Evolutionary conservation across 31 red algal species (phyloP).

Genomic region (Odonthalia washingtoniensis): DNA sequence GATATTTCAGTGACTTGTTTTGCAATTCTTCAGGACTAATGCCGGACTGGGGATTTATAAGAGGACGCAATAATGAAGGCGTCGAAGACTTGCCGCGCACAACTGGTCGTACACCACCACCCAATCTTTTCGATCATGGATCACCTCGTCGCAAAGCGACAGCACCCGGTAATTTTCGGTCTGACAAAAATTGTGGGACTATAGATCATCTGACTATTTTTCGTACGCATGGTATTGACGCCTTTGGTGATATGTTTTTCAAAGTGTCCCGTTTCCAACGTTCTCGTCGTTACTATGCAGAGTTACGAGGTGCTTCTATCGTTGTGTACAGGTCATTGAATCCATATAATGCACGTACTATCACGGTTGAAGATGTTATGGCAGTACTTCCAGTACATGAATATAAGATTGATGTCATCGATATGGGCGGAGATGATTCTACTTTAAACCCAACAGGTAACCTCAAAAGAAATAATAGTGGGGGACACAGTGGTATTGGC

Average conservation of each 20-base stretch:
- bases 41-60: not conserved
- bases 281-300: slow-evolving; percentile 54
- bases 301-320: slow-evolving; percentile 60
- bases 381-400: slow-evolving; percentile 43
- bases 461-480: too few species aligned
- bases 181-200: not conserved
- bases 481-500: too few species aligned
- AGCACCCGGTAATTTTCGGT: not conserved
- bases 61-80: not conserved
- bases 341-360: not conserved
- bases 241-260: slow-evolving; percentile 51
- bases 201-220: slow-evolving; percentile 48
- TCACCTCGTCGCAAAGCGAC: not conserved
- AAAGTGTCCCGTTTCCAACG: slow-evolving; percentile 55
- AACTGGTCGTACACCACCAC: not conserved
- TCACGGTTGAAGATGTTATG: slow-evolving; percentile 32
- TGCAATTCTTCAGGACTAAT: not conserved
- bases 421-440: slow-evolving; percentile 23
- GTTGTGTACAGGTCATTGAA: slow-evolving; percentile 40
- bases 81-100: not conserved
- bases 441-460: too few species aligned
- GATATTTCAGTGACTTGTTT: not conserved
- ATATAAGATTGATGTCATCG: slow-evolving; percentile 41
- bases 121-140: not conserved
- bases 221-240: slow-evolving; percentile 49